Evolutionary conservation across 2,329 filamentous ascomycete genomes (phyloP), one percentile per base, ranked within the genome.

Genomic region (Fusarium sp.): DNA sequence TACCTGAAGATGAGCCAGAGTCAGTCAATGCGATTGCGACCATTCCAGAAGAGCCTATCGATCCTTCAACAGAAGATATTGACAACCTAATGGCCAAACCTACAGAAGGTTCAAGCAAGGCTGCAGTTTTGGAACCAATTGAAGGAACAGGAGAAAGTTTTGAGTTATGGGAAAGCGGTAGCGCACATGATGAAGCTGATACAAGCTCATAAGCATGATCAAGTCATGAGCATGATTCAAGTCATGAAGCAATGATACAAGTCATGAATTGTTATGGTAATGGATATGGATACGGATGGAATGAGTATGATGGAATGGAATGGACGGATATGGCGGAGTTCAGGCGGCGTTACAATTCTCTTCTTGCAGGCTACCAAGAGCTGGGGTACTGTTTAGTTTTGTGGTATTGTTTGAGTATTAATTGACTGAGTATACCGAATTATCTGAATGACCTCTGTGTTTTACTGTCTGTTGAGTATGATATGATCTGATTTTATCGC

Each of bases 111-210:
- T 80, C 82, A 8, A 79, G 81, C 30, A 81, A 83, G 55, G 86
- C 86, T 5, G 83, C 85, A 3, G 75, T 87, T 5, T 79, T 90
- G 17, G 79, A 86, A 59, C 85, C 87, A 2, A 83, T 91, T 8
- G 87, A 90, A 57, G 89, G 87, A 49, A 86, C 87, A 0, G 88
- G 85, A 42, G 87, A 90, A 73, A 85, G 81, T 77, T 89, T 93
- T 74, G 89, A 92, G 74, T 84, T 93, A 18, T 93, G 91, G 90
- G 91, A 93, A 80, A 92, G 90, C 76, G 86, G 85, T 30, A 92
- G 89, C 78, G 86, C 87, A 30, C 88, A 89, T 70, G 91, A 89
- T 50, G 90, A 88, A 60, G 75, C 79, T 3, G 85, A 86, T 62
- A 59, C 71, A 41, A 46, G 41, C 37, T 56, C 27, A 64, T 13